Percentiles rank a stretch among this genome's conserved stretches.
These are phyloP conservation scores for Croton setiger DNA, from an alignment of 441 rosid species.

Conservation along the genomic window DNA sequence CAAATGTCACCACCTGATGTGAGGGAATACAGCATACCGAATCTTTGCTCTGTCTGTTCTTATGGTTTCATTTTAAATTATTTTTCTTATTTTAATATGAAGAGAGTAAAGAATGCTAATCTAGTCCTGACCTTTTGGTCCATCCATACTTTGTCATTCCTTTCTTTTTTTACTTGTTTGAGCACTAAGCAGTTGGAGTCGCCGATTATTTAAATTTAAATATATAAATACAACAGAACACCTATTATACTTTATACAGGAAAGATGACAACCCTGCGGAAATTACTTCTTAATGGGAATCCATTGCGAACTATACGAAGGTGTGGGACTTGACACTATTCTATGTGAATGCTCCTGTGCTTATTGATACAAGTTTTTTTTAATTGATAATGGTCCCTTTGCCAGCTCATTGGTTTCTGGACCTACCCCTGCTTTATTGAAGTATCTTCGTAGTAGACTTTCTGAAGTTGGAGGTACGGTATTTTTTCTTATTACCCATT, in stretches of 20 bases:
- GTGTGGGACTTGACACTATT: slow-evolving; percentile 34
- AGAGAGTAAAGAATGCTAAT: not conserved
- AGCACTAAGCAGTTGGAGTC: not conserved
- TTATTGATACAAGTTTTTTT: slow-evolving; percentile 22
- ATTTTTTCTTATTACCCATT: slow-evolving; percentile 10
- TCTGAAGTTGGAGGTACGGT: slow-evolving; percentile 66
- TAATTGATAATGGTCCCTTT: slow-evolving; percentile 7
- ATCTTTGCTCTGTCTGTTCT: not conserved
- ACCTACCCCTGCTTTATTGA: slow-evolving; percentile 81
- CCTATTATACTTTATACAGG: slow-evolving; percentile 41
- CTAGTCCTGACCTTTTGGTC: not conserved
- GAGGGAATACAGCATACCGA: not conserved
- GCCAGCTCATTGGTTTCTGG: slow-evolving; percentile 88
- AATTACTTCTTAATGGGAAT: slow-evolving; percentile 77
- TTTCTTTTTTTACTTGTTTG: not conserved
- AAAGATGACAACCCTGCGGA: slow-evolving; percentile 76
- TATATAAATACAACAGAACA: not conserved
- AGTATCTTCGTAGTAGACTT: slow-evolving; percentile 78
- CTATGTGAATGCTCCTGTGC: slow-evolving; percentile 14
- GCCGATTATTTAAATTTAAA: not conserved
- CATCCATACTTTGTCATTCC: not conserved
- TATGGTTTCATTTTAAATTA: not conserved
- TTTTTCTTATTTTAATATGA: not conserved
- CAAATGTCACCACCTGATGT: not conserved
- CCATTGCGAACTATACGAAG: slow-evolving; percentile 90